phyloP scores from a whole-genome alignment of 805 yeast genomes.

The Sungouiozyma ichnusensis region DNA sequence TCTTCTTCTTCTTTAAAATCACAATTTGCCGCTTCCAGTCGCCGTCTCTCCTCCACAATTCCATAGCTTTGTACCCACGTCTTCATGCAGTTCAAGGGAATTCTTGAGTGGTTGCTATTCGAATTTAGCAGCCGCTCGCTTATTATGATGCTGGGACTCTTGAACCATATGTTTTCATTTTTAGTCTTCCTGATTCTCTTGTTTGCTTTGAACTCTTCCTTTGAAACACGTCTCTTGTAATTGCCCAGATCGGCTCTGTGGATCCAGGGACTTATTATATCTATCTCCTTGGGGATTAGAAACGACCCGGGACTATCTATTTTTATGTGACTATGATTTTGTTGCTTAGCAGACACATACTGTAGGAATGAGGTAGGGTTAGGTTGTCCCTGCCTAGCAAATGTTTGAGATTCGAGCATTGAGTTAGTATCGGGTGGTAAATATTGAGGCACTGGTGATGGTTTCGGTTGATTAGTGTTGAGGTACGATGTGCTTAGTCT shows the following conservation, averaged over 20 bases:
- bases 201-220: constrained; percentile 13
- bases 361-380: neutral
- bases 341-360: constrained; percentile 1
- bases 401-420: neutral
- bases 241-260: constrained; percentile 27
- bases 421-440: neutral
- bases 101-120: constrained; percentile 11
- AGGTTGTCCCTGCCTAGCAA: neutral
- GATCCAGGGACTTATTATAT: constrained; percentile 9
- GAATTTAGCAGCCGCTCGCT: constrained; percentile 31
- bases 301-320: constrained; percentile 22
- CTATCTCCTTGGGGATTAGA: constrained; percentile 15
- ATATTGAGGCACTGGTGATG: neutral
- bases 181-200: constrained; percentile 13
- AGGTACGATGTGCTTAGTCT: neutral
- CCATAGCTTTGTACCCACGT: neutral
- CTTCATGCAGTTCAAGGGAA: constrained; percentile 11
- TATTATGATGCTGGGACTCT: constrained; percentile 51
- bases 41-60: constrained; percentile 12
- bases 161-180: constrained; percentile 51
- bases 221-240: constrained; percentile 16
- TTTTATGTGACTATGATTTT: neutral
- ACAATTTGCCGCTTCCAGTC: neutral
- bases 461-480: neutral
- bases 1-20: neutral